Evolutionary conservation across 805 yeast genomes (phyloP).

Genomic region (Candida hungchunana): DNA sequence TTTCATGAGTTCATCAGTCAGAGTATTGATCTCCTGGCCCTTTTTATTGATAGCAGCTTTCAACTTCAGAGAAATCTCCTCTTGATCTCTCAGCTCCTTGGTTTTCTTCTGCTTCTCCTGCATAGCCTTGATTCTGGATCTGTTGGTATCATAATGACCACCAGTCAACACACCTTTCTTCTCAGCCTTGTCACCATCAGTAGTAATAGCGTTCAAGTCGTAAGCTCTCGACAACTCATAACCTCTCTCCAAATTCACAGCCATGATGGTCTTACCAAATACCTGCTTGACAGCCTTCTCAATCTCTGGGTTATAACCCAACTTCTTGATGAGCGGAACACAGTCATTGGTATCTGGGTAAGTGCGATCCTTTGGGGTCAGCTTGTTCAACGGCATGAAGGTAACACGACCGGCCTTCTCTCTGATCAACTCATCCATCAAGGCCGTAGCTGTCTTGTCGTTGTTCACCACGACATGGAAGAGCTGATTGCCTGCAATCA

Average conservation of each 20-base stretch:
- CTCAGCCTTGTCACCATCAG: constrained; percentile 90
- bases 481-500: constrained; percentile 79
- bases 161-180: constrained; percentile 83
- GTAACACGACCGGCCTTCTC: constrained; percentile 81
- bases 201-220: constrained; percentile 72
- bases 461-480: constrained; percentile 88
- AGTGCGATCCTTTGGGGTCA: constrained; percentile 36
- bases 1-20: constrained; percentile 41
- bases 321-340: constrained; percentile 74
- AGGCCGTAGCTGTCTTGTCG: constrained; percentile 73
- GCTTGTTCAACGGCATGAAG: constrained; percentile 81
- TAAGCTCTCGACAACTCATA: constrained; percentile 57
- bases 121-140: constrained; percentile 68
- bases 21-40: constrained; percentile 49
- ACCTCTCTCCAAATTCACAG: constrained; percentile 64
- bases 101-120: constrained; percentile 51
- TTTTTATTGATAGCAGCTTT: constrained; percentile 35
- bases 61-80: constrained; percentile 36
- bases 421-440: constrained; percentile 72
- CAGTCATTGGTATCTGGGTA: constrained; percentile 63
- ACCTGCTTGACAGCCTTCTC: constrained; percentile 71
- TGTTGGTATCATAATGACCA: constrained; percentile 71
- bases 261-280: constrained; percentile 78
- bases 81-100: constrained; percentile 39
- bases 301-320: constrained; percentile 55